phyloP scores from a whole-genome alignment of 345 rosid species.

The Syzygium aromaticum region DNA sequence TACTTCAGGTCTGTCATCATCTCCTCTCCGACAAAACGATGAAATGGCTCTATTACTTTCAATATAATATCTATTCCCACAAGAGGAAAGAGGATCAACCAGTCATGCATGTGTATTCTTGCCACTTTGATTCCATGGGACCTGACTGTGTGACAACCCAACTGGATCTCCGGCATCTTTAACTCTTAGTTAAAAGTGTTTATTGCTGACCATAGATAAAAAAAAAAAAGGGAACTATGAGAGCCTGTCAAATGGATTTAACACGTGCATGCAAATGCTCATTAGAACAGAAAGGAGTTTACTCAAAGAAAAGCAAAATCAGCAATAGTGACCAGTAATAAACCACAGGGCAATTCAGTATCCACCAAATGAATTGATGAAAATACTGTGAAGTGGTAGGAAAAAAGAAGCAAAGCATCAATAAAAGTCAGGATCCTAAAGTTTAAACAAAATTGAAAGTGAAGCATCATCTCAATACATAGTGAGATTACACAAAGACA shows the following conservation, averaged over 20 bases:
- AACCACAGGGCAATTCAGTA: not conserved
- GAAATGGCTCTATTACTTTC: slow-evolving; percentile 77
- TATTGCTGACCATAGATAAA: not conserved
- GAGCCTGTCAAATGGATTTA: not conserved
- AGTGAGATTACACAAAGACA: not conserved
- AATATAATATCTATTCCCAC: slow-evolving; percentile 44
- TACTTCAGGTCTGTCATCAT: slow-evolving; percentile 75
- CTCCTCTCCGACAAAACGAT: slow-evolving; percentile 79
- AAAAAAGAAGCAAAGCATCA: not conserved
- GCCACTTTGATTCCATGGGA: slow-evolving; percentile 77
- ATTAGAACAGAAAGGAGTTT: not conserved
- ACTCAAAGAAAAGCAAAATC: not conserved
- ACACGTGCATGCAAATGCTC: not conserved
- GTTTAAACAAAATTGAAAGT: not conserved
- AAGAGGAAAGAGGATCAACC: slow-evolving; percentile 80
- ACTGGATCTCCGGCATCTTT: slow-evolving; percentile 69
- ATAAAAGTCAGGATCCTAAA: not conserved
- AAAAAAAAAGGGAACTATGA: not conserved
- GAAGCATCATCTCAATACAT: not conserved
- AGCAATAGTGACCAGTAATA: not conserved
- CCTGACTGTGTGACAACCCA: slow-evolving; percentile 67
- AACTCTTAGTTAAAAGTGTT: not conserved
- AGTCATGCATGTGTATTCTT: slow-evolving; percentile 77
- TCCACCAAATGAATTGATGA: not conserved
- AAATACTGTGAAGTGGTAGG: not conserved